These are phyloP conservation scores for Solanum habrochaites DNA, from an alignment of 257 asterid genomes.

Conservation along the genomic window DNA sequence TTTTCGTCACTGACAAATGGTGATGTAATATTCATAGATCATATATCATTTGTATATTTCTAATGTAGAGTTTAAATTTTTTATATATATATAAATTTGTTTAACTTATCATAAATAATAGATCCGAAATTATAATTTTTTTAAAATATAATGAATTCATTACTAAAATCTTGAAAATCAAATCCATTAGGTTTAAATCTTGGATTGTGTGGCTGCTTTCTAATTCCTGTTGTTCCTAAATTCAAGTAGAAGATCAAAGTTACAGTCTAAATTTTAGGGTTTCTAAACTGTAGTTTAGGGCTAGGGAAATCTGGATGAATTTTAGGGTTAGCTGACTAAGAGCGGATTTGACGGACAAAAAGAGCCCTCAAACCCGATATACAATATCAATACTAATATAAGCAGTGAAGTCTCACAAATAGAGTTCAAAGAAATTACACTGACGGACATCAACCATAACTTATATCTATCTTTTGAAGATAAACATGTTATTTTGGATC, in stretches of 20 bases:
- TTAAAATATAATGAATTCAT: background rate
- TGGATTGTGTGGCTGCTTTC: background rate
- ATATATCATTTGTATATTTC: background rate
- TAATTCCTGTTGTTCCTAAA: background rate
- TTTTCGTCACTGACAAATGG: background rate
- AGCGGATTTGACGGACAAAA: too few relatives aligned
- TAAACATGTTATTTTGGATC: background rate
- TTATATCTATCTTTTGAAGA: background rate
- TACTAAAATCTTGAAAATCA: background rate
- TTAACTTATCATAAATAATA: background rate
- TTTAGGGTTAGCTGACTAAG: background rate
- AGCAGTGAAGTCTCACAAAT: background rate
- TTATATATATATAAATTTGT: background rate
- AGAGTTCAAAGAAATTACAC: background rate
- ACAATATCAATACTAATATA: background rate
- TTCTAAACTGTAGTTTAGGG: background rate
- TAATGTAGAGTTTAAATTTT: background rate
- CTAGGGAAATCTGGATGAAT: background rate
- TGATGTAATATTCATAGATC: background rate
- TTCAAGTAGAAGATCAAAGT: background rate
- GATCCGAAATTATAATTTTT: background rate
- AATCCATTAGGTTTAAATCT: background rate
- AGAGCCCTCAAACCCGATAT: background rate
- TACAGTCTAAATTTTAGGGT: background rate
- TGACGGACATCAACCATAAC: background rate